Evolutionary conservation across 2,329 filamentous ascomycete genomes (phyloP).

Genomic region (Podosphaera leucotricha): DNA sequence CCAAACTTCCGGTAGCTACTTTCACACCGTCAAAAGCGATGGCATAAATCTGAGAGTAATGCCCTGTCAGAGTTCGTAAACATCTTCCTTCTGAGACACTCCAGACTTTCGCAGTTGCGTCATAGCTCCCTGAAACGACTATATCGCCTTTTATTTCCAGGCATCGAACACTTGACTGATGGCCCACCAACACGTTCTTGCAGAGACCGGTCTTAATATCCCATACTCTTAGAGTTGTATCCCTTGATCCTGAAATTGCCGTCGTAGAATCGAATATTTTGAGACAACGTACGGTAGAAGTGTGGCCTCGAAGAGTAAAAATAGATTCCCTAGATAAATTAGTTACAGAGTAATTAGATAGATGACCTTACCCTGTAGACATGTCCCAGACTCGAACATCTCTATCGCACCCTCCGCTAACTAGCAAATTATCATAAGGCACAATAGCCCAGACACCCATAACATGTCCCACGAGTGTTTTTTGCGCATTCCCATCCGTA

Average conservation of each 20-base stretch:
- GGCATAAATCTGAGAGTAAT: slow-evolving; percentile 97
- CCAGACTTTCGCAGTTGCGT: slow-evolving; percentile 93
- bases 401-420: slow-evolving; percentile 87
- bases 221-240: slow-evolving; percentile 89
- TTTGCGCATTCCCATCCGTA: slow-evolving; percentile 66
- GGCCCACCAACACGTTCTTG: slow-evolving; percentile 75
- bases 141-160: slow-evolving; percentile 90
- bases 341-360: slow-evolving; percentile 7
- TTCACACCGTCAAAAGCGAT: slow-evolving; percentile 89
- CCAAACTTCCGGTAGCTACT: slow-evolving; percentile 84
- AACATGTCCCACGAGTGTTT: slow-evolving; percentile 79
- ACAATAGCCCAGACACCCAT: slow-evolving; percentile 99
- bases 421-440: slow-evolving; percentile 82
- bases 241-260: slow-evolving; percentile 85
- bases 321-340: slow-evolving; percentile 35
- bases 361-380: slow-evolving; percentile 49
- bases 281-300: slow-evolving; percentile 83
- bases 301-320: slow-evolving; percentile 78
- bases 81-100: slow-evolving; percentile 91
- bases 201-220: slow-evolving; percentile 74
- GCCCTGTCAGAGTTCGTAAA: slow-evolving; percentile 68
- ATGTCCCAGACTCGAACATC: slow-evolving; percentile 96
- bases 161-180: slow-evolving; percentile 87
- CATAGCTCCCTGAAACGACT: slow-evolving; percentile 94
- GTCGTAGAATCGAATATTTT: slow-evolving; percentile 94